These are phyloP conservation scores for Ceratobasidium papillatum DNA, from an alignment of 1,284 basidiomycete species.

Conservation along the genomic window DNA sequence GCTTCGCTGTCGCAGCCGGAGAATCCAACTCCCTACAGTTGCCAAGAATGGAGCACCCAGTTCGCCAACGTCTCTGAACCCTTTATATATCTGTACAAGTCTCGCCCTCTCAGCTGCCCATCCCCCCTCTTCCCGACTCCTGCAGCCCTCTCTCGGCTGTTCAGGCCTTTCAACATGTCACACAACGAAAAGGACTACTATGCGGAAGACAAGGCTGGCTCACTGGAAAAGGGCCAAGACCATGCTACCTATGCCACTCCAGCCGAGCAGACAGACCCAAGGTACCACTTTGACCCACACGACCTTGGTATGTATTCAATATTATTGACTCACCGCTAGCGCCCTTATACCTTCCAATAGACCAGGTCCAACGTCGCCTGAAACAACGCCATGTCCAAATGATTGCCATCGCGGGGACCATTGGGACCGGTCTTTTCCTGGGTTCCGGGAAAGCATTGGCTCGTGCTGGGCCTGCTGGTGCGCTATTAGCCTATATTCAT, in stretches of 20 bases:
- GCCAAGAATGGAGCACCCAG: conserved; percentile 31
- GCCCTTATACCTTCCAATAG: neutral
- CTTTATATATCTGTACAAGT: conserved; percentile 6
- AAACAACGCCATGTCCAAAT: conserved; percentile 79
- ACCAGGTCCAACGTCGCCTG: conserved; percentile 65
- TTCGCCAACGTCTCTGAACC: neutral
- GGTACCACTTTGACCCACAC: conserved; percentile 59
- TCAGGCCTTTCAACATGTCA: conserved; percentile 40
- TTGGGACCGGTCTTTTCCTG: conserved; percentile 83
- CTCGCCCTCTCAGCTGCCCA: neutral
- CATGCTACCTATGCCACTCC: conserved; percentile 23
- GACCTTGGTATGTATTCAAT: conserved; percentile 59
- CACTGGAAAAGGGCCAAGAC: conserved; percentile 41
- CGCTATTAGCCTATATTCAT: conserved; percentile 52
- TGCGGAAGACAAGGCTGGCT: conserved; percentile 42
- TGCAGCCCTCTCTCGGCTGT: conserved; percentile 3
- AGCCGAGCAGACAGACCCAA: conserved; percentile 30
- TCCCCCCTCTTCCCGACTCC: conserved; percentile 25
- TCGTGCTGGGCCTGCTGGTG: conserved; percentile 56
- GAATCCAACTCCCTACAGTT: neutral
- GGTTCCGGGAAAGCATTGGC: conserved; percentile 69
- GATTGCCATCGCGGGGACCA: conserved; percentile 64
- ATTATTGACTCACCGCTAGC: too few species aligned
- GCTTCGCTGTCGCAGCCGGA: conserved; percentile 12
- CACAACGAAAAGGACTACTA: conserved; percentile 47